phyloP scores from a whole-genome alignment of 1,284 basidiomycete species.

The Exobasidium cylindrosporum region DNA sequence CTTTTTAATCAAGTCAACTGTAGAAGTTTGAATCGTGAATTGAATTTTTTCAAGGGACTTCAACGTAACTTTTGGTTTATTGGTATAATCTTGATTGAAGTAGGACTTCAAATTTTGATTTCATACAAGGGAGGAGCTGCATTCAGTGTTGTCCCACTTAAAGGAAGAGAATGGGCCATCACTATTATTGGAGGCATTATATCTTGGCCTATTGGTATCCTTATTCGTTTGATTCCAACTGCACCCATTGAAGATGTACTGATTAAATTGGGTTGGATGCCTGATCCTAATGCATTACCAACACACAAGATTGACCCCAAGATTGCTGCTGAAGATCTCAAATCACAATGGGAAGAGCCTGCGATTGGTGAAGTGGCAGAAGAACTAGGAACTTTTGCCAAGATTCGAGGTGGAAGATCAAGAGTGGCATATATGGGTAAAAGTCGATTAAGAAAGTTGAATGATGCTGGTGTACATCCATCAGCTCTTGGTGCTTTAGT shows the following conservation, averaged over 20 bases:
- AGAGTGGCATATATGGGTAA: conserved; percentile 60
- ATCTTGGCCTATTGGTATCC: conserved; percentile 79
- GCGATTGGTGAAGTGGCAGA: conserved; percentile 60
- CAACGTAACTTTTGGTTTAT: conserved; percentile 80
- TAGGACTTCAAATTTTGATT: conserved; percentile 81
- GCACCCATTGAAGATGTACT: conserved; percentile 73
- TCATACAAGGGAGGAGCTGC: conserved; percentile 87
- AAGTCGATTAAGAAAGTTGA: conserved; percentile 43
- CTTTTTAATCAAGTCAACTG: conserved; percentile 82
- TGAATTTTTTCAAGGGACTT: conserved; percentile 88
- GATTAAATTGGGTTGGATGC: conserved; percentile 66
- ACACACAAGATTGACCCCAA: conserved; percentile 12
- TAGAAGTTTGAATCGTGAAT: conserved; percentile 74
- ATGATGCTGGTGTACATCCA: conserved; percentile 54
- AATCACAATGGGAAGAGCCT: conserved; percentile 76
- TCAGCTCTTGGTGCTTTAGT: conserved; percentile 69
- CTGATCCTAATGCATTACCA: conserved; percentile 69
- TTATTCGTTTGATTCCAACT: conserved; percentile 80
- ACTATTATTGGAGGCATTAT: conserved; percentile 80
- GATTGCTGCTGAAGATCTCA: conserved; percentile 59
- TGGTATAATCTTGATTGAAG: conserved; percentile 77
- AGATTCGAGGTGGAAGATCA: conserved; percentile 66
- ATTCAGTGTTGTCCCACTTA: conserved; percentile 79
- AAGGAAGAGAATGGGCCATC: conserved; percentile 80
- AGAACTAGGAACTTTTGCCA: conserved; percentile 37